These are phyloP conservation scores for Penicillium coffeae DNA, from an alignment of 495 filamentous ascomycete species.

Conservation along the genomic window DNA sequence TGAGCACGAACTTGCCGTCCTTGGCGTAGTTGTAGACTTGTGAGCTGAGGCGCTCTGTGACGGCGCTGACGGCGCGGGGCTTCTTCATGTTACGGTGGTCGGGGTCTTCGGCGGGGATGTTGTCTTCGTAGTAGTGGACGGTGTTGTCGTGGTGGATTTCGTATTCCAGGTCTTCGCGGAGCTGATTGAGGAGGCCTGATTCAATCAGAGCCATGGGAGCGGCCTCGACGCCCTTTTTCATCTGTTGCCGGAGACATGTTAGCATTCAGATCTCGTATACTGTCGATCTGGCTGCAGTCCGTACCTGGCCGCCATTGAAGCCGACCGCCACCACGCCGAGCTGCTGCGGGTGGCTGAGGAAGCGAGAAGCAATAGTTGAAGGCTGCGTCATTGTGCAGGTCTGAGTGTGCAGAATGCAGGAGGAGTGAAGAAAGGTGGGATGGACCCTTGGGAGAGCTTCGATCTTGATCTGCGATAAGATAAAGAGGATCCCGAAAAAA, in stretches of 20 bases:
- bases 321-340: constrained; percentile 92
- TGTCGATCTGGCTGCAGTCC: constrained; percentile 11
- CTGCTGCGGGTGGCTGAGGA: constrained; percentile 71
- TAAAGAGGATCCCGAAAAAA: constrained; percentile 17
- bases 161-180: constrained; percentile 82
- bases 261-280: neutral
- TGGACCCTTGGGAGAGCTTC: constrained; percentile 6
- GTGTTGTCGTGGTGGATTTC: constrained; percentile 77
- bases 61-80: constrained; percentile 80
- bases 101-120: constrained; percentile 64
- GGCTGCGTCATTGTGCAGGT: constrained; percentile 56
- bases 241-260: constrained; percentile 41
- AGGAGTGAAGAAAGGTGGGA: constrained; percentile 7
- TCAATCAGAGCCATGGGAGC: constrained; percentile 89
- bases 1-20: constrained; percentile 83
- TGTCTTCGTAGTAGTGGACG: constrained; percentile 77
- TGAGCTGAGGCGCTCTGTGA: constrained; percentile 72
- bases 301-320: constrained; percentile 95
- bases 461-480: constrained; percentile 25
- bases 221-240: constrained; percentile 88
- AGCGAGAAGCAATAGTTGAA: constrained; percentile 72
- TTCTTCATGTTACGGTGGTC: constrained; percentile 89
- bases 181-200: constrained; percentile 78
- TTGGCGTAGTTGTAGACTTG: constrained; percentile 87
- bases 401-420: neutral